Percentiles rank a stretch among this genome's conserved stretches.
These are phyloP conservation scores for Hericium rajendrae DNA, from an alignment of 768 basidiomycete genomes.

Conservation along the genomic window DNA sequence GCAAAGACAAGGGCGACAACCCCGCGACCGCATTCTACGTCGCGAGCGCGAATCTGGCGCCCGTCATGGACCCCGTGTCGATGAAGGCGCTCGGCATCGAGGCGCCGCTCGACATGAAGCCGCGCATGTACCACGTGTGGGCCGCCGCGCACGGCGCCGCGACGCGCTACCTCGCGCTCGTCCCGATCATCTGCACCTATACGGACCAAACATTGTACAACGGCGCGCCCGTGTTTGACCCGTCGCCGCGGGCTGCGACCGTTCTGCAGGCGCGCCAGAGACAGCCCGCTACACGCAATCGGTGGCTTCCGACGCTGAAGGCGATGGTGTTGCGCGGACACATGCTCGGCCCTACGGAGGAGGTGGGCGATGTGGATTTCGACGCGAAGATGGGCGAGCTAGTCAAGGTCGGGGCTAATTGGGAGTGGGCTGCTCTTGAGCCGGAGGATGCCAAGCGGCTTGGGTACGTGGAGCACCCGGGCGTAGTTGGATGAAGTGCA, in stretches of 20 bases:
- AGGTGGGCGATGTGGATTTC: neutral
- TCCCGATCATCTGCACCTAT: too few relatives aligned
- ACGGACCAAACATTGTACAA: too few relatives aligned
- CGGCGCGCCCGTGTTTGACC: neutral
- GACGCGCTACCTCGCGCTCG: too few relatives aligned
- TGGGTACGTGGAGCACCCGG: neutral
- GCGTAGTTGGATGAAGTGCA: neutral
- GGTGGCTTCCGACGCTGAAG: neutral
- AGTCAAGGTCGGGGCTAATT: neutral
- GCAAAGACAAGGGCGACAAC: too few relatives aligned
- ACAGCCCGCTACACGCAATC: neutral
- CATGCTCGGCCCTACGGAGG: neutral
- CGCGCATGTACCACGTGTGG: too few relatives aligned
- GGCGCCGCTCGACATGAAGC: too few relatives aligned
- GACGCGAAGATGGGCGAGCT: neutral
- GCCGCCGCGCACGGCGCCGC: too few relatives aligned
- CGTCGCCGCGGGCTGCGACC: neutral
- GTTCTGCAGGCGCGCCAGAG: neutral
- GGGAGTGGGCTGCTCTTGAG: neutral
- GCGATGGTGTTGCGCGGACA: neutral
- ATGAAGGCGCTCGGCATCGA: too few relatives aligned
- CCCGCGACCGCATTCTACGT: too few relatives aligned
- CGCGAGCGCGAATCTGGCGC: too few relatives aligned
- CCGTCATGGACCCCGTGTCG: too few relatives aligned
- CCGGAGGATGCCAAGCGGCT: neutral